Base-by-base conservation (phyloP, 495 filamentous ascomycete genomes). In the Evernia prunastri region DNA sequence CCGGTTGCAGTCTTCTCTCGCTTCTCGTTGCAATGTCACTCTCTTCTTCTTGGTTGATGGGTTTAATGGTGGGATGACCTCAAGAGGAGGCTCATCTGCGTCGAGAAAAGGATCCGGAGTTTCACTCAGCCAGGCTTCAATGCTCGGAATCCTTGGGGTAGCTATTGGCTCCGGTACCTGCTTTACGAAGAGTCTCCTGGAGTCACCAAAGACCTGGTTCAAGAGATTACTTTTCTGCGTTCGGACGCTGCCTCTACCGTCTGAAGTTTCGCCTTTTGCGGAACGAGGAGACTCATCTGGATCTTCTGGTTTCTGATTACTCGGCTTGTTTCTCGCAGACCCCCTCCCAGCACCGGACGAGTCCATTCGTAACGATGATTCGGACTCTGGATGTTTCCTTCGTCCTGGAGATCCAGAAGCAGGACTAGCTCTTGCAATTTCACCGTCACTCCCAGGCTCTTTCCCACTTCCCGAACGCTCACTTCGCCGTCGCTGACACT, bases 91-190 rank as follows among this genome's bases (percentile, higher is more conserved):
- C 36, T 71, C 72, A 15, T 70, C 71, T 39, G 76, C 65, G 27
- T 90, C 86, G 27, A 88, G 68, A 66, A 91, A 91, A 11, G 89
- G 88, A 67, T 92, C 89, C 15, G 84, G 79, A 2, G 88, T 90
- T 29, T 79, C 80, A 58, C 86, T 86, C 39, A 92, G 75, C 89
- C 89, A 92, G 4, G 85, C 86, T 74, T 91, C 88, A 54, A 92
- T 90, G 65, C 76, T 89, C 67, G 71, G 80, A 35, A 76, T 77
- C 53, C 76, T 75, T 8, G 81, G 79, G 27, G 78, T 78, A 74
- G 40, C 81, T 76, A 77, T 11, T 81, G 68, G 58, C 78, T 86
- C 70, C 75, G 81, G 72, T 78, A 80, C 65, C 79, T 85, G 64
- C 82, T 74, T 75, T 49, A 74, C 70, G 83, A 73, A 87, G 81